Percentiles rank a stretch among this genome's conserved stretches.
Conservation (phyloP, 805 yeast genomes). For the Ogataea pignaliae region DNA sequence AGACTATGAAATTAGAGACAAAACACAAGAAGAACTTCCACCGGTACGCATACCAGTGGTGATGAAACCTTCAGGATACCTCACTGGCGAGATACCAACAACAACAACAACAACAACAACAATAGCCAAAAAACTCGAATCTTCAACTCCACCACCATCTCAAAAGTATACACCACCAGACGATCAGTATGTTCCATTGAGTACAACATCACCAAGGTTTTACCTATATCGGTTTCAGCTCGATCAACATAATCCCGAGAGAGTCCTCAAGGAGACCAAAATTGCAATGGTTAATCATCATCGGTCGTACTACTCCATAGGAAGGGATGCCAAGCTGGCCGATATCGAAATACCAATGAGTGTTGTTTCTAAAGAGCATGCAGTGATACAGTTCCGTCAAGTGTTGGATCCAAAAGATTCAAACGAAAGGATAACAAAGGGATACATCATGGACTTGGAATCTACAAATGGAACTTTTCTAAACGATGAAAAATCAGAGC, state of each 20-base stretch:
- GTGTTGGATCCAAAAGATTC: background rate
- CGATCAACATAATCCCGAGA: conserved; percentile 3
- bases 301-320: conserved; percentile 25
- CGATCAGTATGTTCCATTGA: conserved; percentile 15
- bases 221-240: conserved; percentile 17
- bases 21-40: background rate
- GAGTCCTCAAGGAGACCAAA: conserved; percentile 7
- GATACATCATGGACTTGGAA: conserved; percentile 25
- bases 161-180: conserved; percentile 15
- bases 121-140: conserved; percentile 1
- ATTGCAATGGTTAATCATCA: conserved; percentile 16
- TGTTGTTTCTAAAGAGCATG: conserved; percentile 24
- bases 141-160: too few species aligned
- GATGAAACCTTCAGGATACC: conserved; percentile 18
- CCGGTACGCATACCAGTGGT: conserved; percentile 14
- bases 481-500: conserved; percentile 19
- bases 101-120: background rate
- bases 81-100: conserved; percentile 1
- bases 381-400: conserved; percentile 26
- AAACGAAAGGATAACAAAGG: background rate
- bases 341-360: conserved; percentile 20
- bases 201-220: conserved; percentile 7
- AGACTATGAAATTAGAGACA: too few species aligned
- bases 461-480: conserved; percentile 30
- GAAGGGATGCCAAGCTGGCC: conserved; percentile 15